Evolutionary conservation across 345 rosid species (phyloP), one percentile per base, ranked within the genome.

Genomic region (Citrus inodora): DNA sequence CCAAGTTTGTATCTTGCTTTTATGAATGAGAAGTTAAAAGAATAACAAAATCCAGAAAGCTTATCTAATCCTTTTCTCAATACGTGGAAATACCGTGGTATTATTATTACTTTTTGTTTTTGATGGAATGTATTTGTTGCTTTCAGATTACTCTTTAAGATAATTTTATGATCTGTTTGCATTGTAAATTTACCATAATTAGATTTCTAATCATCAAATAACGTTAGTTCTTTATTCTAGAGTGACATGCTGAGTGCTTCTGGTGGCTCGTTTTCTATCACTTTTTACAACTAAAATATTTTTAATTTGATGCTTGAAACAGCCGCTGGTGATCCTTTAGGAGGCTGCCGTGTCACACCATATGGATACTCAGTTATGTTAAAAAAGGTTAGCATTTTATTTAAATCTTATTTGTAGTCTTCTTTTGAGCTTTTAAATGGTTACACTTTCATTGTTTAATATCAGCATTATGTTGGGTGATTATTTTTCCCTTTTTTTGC

Each of bases 271-370:
- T 63, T 30, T 53, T 21, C 1, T 14, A 59, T 56, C 21, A 22
- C 27, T 48, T 42, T 75, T 19, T 75, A 4, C 33, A 32, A 27
- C n/a, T 40, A 27, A 32, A 70, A 63, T 74, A 30, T 78, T 66
- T n/a, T n/a, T 22, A 53, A 27, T 69, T 10, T 33, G 72, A 56
- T 81, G 74, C 67, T 76, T 88, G 79, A 70, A 76, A 81, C 93
- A 95, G 99, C 99, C 67, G 76, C 78, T 67, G 85, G 88, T 79
- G 99, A 95, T 88, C 97, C 99, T 73, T 88, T 93, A 9, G 99
- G 99, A 46, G 94, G 98, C 64, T 95, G 99, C 77, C 73, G 85
- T 28, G 80, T 95, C 67, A 92, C 99, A 28, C 97, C 99, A 28
- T 86, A 86, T 81, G 99, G 98, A 77, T 95, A 93, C 79, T 88